phyloP scores from a whole-genome alignment of 768 basidiomycete genomes.

The Phlegmacium glaucopus region DNA sequence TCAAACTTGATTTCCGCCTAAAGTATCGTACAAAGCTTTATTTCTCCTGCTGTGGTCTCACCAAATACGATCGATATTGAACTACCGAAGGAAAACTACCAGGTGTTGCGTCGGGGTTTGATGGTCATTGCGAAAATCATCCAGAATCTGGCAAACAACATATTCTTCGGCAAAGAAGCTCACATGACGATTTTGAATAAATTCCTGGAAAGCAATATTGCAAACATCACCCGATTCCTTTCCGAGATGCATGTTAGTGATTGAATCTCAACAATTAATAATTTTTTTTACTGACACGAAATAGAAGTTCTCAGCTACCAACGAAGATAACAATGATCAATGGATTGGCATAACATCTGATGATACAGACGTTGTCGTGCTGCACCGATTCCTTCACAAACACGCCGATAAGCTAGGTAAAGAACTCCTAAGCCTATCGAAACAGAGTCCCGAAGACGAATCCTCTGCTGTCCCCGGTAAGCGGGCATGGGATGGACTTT shows the following conservation, averaged over 20 bases:
- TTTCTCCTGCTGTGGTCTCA: slow-evolving; percentile 85
- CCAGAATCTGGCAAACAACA: slow-evolving; percentile 92
- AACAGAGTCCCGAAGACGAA: slow-evolving; percentile 54
- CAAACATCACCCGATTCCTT: slow-evolving; percentile 71
- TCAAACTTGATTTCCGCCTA: background rate
- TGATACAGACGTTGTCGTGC: slow-evolving; percentile 78
- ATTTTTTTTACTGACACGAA: background rate
- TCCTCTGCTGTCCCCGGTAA: slow-evolving; percentile 60
- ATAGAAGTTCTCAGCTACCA: slow-evolving; percentile 33
- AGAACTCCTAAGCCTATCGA: slow-evolving; percentile 72
- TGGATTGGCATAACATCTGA: slow-evolving; percentile 78
- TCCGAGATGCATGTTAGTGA: slow-evolving; percentile 66
- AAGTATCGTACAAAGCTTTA: slow-evolving; percentile 55
- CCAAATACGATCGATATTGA: slow-evolving; percentile 86
- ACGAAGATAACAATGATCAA: slow-evolving; percentile 63
- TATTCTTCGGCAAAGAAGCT: slow-evolving; percentile 87
- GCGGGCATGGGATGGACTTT: slow-evolving; percentile 81
- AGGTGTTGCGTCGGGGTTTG: slow-evolving; percentile 68
- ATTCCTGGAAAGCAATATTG: slow-evolving; percentile 68
- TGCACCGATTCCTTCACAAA: slow-evolving; percentile 82
- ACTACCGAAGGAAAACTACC: slow-evolving; percentile 57
- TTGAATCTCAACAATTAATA: background rate
- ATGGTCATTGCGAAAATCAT: slow-evolving; percentile 90
- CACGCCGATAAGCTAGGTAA: slow-evolving; percentile 88
- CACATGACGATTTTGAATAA: slow-evolving; percentile 80